These are phyloP conservation scores for Coniochaeta prunicola DNA, from an alignment of 2,329 filamentous ascomycete species.

Conservation along the genomic window DNA sequence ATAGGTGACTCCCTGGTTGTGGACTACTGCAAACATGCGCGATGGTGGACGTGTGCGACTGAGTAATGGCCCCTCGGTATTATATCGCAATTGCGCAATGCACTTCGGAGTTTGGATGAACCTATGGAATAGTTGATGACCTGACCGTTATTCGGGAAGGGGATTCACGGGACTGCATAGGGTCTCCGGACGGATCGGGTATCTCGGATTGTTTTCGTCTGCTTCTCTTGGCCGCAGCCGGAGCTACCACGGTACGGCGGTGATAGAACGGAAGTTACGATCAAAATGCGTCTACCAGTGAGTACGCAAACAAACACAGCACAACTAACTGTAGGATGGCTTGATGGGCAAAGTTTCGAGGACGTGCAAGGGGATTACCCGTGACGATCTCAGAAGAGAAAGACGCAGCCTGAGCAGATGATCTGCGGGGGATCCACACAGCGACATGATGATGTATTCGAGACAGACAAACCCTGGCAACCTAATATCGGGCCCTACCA, in stretches of 20 bases:
- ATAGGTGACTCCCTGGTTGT: neutral
- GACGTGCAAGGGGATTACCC: neutral
- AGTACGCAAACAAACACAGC: neutral
- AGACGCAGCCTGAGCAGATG: neutral
- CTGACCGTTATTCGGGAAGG: neutral
- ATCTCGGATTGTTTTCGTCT: neutral
- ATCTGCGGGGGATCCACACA: neutral
- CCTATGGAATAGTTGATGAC: neutral
- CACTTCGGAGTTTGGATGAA: neutral
- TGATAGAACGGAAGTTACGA: neutral
- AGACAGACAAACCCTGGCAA: neutral
- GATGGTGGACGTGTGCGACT: neutral
- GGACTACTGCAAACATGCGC: neutral
- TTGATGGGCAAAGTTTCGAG: neutral
- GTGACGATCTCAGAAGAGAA: neutral
- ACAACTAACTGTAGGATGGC: neutral
- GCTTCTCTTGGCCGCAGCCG: neutral
- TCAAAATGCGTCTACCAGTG: neutral
- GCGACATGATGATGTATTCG: conserved; percentile 1
- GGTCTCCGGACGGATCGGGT: neutral
- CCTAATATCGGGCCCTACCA: neutral
- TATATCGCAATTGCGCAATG: neutral
- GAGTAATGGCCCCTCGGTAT: neutral
- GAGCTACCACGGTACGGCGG: neutral
- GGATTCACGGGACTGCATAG: no score